These are phyloP conservation scores for Globisporangium paroecandrum DNA, from an alignment of 352 stramenopile species.

Conservation along the genomic window DNA sequence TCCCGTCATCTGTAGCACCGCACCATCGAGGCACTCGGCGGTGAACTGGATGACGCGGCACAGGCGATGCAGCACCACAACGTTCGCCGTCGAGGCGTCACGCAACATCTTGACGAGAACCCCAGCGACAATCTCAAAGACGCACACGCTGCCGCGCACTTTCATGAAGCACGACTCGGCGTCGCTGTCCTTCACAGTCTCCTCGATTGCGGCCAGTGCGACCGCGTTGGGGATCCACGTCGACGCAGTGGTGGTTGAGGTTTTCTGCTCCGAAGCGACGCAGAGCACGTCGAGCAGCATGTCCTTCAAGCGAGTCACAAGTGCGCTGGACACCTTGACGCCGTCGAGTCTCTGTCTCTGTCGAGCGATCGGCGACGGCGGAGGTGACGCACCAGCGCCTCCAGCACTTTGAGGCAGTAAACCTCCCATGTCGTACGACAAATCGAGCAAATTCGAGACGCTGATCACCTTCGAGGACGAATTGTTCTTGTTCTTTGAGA, in stretches of 20 bases:
- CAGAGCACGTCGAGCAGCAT: constrained; percentile 52
- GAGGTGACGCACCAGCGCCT: constrained; percentile 20
- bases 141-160: constrained; percentile 34
- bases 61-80: constrained; percentile 45
- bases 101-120: constrained; percentile 33
- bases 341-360: constrained; percentile 42
- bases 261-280: constrained; percentile 18
- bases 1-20: constrained; percentile 38
- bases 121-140: constrained; percentile 58
- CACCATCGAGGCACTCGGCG: constrained; percentile 44
- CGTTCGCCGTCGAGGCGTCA: constrained; percentile 18
- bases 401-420: not conserved
- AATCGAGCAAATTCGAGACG: constrained; percentile 45
- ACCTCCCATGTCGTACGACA: constrained; percentile 36
- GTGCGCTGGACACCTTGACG: constrained; percentile 32
- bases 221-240: constrained; percentile 27
- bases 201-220: constrained; percentile 55
- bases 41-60: constrained; percentile 51
- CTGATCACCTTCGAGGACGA: not conserved
- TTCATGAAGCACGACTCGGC: constrained; percentile 46
- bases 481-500: not conserved
- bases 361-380: constrained; percentile 25
- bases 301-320: constrained; percentile 45
- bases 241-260: not conserved
- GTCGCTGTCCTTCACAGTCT: constrained; percentile 38